phyloP scores from a whole-genome alignment of 345 rosid genomes.

The Firmiana major region DNA sequence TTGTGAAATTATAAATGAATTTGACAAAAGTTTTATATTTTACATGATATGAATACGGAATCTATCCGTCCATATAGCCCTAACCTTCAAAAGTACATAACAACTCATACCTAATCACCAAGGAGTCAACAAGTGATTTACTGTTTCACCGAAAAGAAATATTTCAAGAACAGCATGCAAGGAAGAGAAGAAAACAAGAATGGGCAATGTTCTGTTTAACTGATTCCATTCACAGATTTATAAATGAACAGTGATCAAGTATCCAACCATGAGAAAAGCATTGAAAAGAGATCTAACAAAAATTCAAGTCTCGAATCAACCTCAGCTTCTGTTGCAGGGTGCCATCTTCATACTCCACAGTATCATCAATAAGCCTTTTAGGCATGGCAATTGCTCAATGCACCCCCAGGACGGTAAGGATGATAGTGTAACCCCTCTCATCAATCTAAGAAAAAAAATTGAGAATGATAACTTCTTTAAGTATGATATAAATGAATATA shows the following conservation, averaged over 20 bases:
- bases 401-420: constrained; percentile 90
- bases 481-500: not conserved
- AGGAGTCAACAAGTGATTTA: not conserved
- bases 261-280: no score
- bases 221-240: no score
- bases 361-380: constrained; percentile 91
- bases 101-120: no score
- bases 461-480: not conserved
- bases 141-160: not conserved
- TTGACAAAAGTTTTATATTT: no score
- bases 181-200: not conserved
- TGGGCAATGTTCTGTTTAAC: no score
- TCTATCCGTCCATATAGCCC: no score
- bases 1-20: no score
- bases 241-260: no score
- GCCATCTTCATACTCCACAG: no score
- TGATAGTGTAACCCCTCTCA: constrained; percentile 83
- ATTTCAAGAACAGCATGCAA: not conserved
- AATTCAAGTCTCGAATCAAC: constrained; percentile 30
- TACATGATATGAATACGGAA: no score
- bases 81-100: no score
- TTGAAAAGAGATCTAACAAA: no score
- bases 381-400: constrained; percentile 96
- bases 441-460: constrained; percentile 43
- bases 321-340: constrained; percentile 99